Evolutionary conservation across 1,139 yeast species (phyloP).

Genomic region (Kurtzmaniella natalensis): DNA sequence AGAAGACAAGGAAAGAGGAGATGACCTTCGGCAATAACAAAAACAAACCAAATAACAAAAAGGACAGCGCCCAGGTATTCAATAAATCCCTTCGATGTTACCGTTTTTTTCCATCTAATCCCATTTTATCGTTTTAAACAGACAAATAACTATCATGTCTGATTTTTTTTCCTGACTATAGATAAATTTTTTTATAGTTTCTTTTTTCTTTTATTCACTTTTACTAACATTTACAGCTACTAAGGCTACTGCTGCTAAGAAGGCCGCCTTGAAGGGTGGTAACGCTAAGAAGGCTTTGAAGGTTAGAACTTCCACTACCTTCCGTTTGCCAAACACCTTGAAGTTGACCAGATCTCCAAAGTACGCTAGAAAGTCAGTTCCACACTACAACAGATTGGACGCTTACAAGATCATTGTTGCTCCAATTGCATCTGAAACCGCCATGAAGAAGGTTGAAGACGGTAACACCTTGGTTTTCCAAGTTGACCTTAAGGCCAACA

Average conservation of each 20-base stretch:
- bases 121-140: too few species aligned
- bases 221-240: conserved; percentile 36
- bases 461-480: conserved; percentile 99
- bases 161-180: too few species aligned
- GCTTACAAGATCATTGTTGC: conserved; percentile 91
- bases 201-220: neutral
- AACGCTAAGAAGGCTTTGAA: conserved; percentile 86
- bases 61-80: too few species aligned
- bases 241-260: conserved; percentile 97
- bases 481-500: conserved; percentile 96
- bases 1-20: too few species aligned
- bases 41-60: too few species aligned
- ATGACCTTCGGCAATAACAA: too few species aligned
- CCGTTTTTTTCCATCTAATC: too few species aligned
- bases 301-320: conserved; percentile 93
- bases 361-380: conserved; percentile 93
- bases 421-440: conserved; percentile 97
- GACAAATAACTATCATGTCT: too few species aligned
- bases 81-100: too few species aligned
- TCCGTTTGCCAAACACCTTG: conserved; percentile 98
- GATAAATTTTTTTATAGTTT: too few species aligned
- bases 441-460: conserved; percentile 99
- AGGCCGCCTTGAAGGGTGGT: conserved; percentile 98
- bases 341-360: conserved; percentile 91
- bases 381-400: conserved; percentile 96